These are phyloP conservation scores for Aspergillus quadrilineatus DNA, from an alignment of 2,329 filamentous ascomycete species.

Conservation along the genomic window DNA sequence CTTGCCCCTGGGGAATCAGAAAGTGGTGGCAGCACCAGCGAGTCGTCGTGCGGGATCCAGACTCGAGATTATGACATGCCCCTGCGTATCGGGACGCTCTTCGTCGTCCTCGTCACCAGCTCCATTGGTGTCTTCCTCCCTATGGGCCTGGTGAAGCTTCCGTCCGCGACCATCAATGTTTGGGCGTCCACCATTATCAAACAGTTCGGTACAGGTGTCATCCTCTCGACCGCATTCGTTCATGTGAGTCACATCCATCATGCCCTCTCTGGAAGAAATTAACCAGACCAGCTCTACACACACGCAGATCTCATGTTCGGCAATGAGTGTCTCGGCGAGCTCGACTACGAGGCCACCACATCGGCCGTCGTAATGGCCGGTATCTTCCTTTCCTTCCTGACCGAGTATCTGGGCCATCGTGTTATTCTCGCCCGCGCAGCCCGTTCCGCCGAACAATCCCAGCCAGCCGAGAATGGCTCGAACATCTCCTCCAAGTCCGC, in stretches of 20 bases:
- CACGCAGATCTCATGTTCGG: constrained; percentile 71
- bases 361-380: constrained; percentile 73
- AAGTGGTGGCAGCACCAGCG: constrained; percentile 22
- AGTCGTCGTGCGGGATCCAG: constrained; percentile 47
- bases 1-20: constrained; percentile 40
- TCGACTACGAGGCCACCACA: constrained; percentile 68
- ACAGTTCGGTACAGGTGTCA: constrained; percentile 51
- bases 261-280: not conserved
- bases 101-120: constrained; percentile 69
- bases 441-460: not conserved
- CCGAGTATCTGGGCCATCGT: constrained; percentile 67
- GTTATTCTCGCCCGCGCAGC: constrained; percentile 43
- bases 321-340: constrained; percentile 65
- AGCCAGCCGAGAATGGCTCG: not conserved
- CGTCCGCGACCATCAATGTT: constrained; percentile 49
- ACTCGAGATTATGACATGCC: constrained; percentile 64
- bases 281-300: constrained; percentile 61
- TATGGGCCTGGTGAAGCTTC: constrained; percentile 61
- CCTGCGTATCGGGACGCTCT: constrained; percentile 69
- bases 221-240: constrained; percentile 41
- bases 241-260: constrained; percentile 30
- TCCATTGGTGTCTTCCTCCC: constrained; percentile 67
- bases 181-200: constrained; percentile 61
- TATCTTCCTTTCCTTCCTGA: constrained; percentile 68
- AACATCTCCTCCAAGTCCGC: constrained; percentile 3